phyloP scores from a whole-genome alignment of 768 basidiomycete species.

The Lentinus brumalis region DNA sequence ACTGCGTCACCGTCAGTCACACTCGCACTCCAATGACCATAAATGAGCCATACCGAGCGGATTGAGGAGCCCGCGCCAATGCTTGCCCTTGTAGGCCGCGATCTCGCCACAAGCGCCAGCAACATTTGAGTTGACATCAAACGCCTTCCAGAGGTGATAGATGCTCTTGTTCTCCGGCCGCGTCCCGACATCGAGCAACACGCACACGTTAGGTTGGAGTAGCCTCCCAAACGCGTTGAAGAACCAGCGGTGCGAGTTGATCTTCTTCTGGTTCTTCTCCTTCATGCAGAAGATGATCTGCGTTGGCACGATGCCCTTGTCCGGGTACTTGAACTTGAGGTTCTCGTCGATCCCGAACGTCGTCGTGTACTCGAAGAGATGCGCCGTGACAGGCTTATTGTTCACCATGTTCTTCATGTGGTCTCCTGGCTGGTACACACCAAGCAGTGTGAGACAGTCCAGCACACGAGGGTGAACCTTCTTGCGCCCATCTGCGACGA shows the following conservation, averaged over 20 bases:
- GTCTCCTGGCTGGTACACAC: constrained; percentile 81
- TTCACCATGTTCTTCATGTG: constrained; percentile 68
- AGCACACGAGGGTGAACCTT: constrained; percentile 83
- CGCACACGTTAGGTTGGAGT: constrained; percentile 88
- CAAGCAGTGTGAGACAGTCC: constrained; percentile 88
- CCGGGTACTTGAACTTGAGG: constrained; percentile 83
- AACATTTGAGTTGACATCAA: constrained; percentile 89
- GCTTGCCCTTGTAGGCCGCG: constrained; percentile 87
- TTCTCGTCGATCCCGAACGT: constrained; percentile 79
- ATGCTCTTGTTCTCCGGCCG: constrained; percentile 85
- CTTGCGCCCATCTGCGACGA: constrained; percentile 86
- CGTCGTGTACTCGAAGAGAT: constrained; percentile 86
- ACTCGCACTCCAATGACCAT: background rate
- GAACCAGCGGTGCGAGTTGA: constrained; percentile 96
- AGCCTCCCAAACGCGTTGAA: constrained; percentile 91
- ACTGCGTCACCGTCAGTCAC: constrained; percentile 42
- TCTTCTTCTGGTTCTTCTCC: constrained; percentile 96
- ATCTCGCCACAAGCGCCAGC: constrained; percentile 98
- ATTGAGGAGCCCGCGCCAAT: constrained; percentile 77
- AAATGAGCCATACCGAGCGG: constrained; percentile 63
- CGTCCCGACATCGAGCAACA: constrained; percentile 93
- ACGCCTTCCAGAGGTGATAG: constrained; percentile 95
- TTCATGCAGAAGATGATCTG: constrained; percentile 91
- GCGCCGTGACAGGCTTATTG: constrained; percentile 69
- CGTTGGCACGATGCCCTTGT: constrained; percentile 92